Conservation (phyloP, 2,329 filamentous ascomycete species). For the Ramularia endophylla region DNA sequence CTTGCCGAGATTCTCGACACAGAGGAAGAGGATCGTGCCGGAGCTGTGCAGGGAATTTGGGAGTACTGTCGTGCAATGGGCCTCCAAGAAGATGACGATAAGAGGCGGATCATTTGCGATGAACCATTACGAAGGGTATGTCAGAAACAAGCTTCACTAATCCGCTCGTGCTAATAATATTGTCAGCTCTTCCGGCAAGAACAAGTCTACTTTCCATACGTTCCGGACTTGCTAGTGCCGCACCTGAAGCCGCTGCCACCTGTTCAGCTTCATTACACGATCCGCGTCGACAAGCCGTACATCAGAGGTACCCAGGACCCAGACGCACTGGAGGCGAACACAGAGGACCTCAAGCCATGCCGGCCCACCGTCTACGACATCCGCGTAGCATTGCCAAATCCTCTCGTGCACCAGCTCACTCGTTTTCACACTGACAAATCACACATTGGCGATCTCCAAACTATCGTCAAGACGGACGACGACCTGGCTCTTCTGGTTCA, state of each 20-base stretch:
- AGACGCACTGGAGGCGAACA: conserved; percentile 35
- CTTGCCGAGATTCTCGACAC: conserved; percentile 82
- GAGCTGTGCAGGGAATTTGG: conserved; percentile 88
- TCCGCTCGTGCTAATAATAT: conserved; percentile 7
- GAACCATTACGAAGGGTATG: conserved; percentile 69
- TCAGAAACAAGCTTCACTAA: conserved; percentile 8
- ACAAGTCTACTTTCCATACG: conserved; percentile 75
- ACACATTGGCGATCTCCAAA: conserved; percentile 61
- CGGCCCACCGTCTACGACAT: conserved; percentile 85
- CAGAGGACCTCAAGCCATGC: conserved; percentile 38
- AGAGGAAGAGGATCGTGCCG: conserved; percentile 77
- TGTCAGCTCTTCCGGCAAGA: conserved; percentile 64
- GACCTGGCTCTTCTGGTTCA: conserved; percentile 79
- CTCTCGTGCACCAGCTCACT: conserved; percentile 62
- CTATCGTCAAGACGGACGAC: conserved; percentile 73
- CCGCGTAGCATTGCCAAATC: conserved; percentile 74
- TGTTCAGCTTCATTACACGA: conserved; percentile 81
- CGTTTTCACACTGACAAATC: conserved; percentile 34
- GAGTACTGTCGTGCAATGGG: conserved; percentile 85
- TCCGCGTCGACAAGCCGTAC: conserved; percentile 69
- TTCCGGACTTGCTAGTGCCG: conserved; percentile 64
- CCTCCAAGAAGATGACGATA: conserved; percentile 91
- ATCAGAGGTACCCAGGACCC: conserved; percentile 61
- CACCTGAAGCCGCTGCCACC: conserved; percentile 77
- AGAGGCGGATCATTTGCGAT: conserved; percentile 86